Percentiles rank a stretch among this genome's conserved stretches.
These are phyloP conservation scores for Rutstroemia sp. DNA, from an alignment of 2,329 filamentous ascomycete genomes.

Conservation along the genomic window DNA sequence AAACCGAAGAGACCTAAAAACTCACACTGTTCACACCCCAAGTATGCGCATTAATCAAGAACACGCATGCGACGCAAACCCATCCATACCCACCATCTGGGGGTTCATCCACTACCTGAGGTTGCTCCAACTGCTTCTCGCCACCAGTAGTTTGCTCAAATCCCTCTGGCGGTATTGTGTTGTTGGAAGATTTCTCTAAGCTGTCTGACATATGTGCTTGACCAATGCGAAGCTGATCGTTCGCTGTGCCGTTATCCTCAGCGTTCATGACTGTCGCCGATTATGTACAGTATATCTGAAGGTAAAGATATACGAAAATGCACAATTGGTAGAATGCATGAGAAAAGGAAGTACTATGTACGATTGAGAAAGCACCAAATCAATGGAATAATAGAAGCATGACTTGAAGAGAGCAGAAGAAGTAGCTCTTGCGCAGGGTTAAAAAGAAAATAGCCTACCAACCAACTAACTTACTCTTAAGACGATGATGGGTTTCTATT, in stretches of 20 bases:
- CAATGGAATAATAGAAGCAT: too few relatives aligned
- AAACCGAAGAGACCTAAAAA: constrained; percentile 13
- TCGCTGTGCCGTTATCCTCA: too few relatives aligned
- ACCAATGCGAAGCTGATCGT: not conserved
- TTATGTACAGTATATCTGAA: too few relatives aligned
- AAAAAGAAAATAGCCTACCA: too few relatives aligned
- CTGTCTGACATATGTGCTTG: not conserved
- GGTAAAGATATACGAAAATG: too few relatives aligned
- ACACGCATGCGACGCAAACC: constrained; percentile 41
- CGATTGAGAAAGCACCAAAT: too few relatives aligned
- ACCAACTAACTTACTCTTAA: too few relatives aligned
- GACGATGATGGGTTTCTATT: too few relatives aligned
- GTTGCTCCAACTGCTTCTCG: not conserved
- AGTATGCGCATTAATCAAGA: constrained; percentile 39
- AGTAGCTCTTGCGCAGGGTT: too few relatives aligned
- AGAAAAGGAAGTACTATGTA: too few relatives aligned
- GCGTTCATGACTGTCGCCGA: not conserved
- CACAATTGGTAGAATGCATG: too few relatives aligned
- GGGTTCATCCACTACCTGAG: constrained; percentile 31
- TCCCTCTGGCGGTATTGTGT: not conserved
- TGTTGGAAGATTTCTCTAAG: not conserved
- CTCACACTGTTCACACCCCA: constrained; percentile 35
- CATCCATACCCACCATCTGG: constrained; percentile 52
- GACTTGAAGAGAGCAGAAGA: too few relatives aligned
- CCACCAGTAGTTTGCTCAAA: not conserved